Evolutionary conservation across 2,329 filamentous ascomycete species (phyloP).

Genomic region (Gyromitra esculenta): DNA sequence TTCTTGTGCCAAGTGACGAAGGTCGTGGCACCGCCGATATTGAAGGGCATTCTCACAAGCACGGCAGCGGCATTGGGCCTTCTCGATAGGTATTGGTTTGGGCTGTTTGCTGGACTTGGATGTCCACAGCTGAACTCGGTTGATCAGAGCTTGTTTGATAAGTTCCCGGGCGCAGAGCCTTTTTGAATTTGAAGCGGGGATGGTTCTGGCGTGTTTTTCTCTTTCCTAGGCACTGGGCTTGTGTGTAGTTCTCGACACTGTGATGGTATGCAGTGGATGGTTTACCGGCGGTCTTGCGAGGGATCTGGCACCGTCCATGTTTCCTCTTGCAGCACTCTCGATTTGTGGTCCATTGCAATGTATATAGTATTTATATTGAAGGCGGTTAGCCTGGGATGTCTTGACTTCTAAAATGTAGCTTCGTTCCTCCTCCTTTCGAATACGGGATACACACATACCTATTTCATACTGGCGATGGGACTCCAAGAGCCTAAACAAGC

Average conservation of each 20-base stretch:
- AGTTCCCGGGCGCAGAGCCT: slow-evolving; percentile 4
- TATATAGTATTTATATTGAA: no score
- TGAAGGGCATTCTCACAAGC: slow-evolving; percentile 52
- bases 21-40: slow-evolving; percentile 59
- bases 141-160: neutral
- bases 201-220: neutral
- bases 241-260: neutral
- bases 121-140: neutral
- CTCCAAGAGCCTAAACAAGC: no score
- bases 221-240: neutral
- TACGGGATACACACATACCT: no score
- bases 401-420: no score
- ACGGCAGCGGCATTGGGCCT: neutral
- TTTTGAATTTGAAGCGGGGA: neutral
- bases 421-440: no score
- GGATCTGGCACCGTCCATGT: no score
- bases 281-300: no score
- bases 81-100: neutral
- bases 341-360: no score
- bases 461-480: no score
- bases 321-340: no score
- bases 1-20: slow-evolving; percentile 60
- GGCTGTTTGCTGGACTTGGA: neutral
- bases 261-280: neutral
- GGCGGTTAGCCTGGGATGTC: no score